Percentiles rank a stretch among this genome's conserved stretches.
Evolutionary conservation across 108 stramenopile genomes (phyloP).

Genomic region (Craspedostauros australis): DNA sequence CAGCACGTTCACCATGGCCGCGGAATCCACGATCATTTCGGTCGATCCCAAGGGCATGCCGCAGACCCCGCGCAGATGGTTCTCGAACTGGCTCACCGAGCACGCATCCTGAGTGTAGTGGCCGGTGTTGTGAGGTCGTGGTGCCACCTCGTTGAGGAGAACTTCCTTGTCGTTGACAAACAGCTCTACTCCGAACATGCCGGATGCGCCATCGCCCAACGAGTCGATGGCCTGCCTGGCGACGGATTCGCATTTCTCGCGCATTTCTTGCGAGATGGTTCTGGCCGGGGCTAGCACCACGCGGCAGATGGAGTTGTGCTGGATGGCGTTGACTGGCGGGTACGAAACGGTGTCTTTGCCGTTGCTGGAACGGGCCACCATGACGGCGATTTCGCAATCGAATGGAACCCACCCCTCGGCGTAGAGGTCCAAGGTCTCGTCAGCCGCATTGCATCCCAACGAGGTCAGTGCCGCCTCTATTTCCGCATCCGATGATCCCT

Average conservation of each 20-base stretch:
- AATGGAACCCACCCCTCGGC: conserved; percentile 96
- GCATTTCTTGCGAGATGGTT: conserved; percentile 44
- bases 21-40: conserved; percentile 70
- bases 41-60: conserved; percentile 91
- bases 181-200: conserved; percentile 96
- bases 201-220: conserved; percentile 81
- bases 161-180: conserved; percentile 78
- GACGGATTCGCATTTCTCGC: conserved; percentile 54
- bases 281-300: conserved; percentile 88
- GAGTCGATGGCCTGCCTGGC: conserved; percentile 71
- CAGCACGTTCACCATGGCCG: conserved; percentile 89
- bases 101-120: conserved; percentile 99
- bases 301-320: conserved; percentile 92
- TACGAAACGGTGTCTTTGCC: conserved; percentile 67
- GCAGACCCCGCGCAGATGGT: conserved; percentile 91
- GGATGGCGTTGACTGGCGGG: conserved; percentile 95
- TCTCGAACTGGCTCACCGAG: conserved; percentile 94
- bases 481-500: conserved; percentile 42
- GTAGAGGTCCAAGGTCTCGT: conserved; percentile 60
- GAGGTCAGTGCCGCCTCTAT: conserved; percentile 48
- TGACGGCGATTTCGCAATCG: conserved; percentile 91
- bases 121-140: conserved; percentile 98
- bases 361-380: conserved; percentile 85
- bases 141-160: conserved; percentile 96
- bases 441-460: conserved; percentile 33